phyloP scores from a whole-genome alignment of 768 basidiomycete genomes.

The Suillus decipiens region DNA sequence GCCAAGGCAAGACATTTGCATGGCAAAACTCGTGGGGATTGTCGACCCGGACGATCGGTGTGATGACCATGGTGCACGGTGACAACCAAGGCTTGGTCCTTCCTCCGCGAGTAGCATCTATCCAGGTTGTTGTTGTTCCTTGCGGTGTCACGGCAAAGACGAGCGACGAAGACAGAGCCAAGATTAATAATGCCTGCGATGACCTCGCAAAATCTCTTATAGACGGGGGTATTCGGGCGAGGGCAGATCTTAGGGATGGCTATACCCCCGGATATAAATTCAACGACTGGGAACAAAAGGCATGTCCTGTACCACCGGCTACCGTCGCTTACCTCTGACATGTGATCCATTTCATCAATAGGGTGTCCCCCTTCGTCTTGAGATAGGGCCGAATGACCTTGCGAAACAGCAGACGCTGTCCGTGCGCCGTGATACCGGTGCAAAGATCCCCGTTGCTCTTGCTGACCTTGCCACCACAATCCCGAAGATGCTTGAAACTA shows the following conservation, averaged over 20 bases:
- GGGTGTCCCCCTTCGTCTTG: constrained; percentile 97
- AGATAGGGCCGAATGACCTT: constrained; percentile 94
- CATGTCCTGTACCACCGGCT: constrained; percentile 29
- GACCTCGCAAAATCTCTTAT: constrained; percentile 74
- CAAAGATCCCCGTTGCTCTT: constrained; percentile 57
- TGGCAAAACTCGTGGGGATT: constrained; percentile 99
- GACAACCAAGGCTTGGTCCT: constrained; percentile 97
- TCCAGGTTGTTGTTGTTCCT: constrained; percentile 91
- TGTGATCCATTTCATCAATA: constrained; percentile 31
- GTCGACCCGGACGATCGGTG: constrained; percentile 93
- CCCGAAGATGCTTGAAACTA: constrained; percentile 71
- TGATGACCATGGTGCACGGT: constrained; percentile 99
- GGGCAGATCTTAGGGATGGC: constrained; percentile 90
- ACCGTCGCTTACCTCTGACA: background rate
- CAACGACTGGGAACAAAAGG: constrained; percentile 99
- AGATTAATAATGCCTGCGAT: constrained; percentile 77
- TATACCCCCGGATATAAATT: constrained; percentile 99
- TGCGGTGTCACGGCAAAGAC: constrained; percentile 92
- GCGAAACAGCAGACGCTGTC: constrained; percentile 77
- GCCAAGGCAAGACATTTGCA: constrained; percentile 73
- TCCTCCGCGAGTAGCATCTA: constrained; percentile 92
- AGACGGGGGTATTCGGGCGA: constrained; percentile 76
- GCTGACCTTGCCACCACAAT: constrained; percentile 51
- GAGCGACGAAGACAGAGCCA: constrained; percentile 61
- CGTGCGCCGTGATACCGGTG: constrained; percentile 81